Base-by-base conservation (phyloP, 2,329 filamentous ascomycete genomes). In the Rutstroemia sp. region DNA sequence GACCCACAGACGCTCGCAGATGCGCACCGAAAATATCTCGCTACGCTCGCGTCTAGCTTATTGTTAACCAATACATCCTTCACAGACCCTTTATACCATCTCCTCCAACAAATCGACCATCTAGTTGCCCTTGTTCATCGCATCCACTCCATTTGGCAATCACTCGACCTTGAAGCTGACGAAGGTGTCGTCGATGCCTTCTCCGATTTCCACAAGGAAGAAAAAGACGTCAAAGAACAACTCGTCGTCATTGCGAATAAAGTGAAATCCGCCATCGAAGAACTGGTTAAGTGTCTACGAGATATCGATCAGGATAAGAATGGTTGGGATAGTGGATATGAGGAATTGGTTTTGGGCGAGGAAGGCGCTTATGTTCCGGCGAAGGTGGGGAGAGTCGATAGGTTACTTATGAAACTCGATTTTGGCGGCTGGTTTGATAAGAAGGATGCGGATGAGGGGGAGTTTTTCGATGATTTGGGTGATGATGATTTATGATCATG, bases 321-420 rank as follows among this genome's bases (percentile, higher is more conserved):
- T 55, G 66, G 66, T 18, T 67, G 67, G 63, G 62, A 67, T 56
- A 57, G 70, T 74, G 69, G 66, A 49, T 66, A 64, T 54, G 65
- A 65, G 51, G 67, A 68, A 38, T 63, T 67, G 16, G 67, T 66
- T 10, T 67, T 69, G 2, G 64, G 66, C 12, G 76, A 79, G 34
- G 74, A 75, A 41, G 77, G 74, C 0, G 72, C 71, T 60, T 96
- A 89, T 69, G 77, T 85, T 30, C 87, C 90, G 1, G 79, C 82
- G 60, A 83, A 87, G 59, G 81, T 90, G 3, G 89, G 89, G 0
- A 88, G 90, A 1, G 83, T 96, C 47, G 90, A 96, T 73, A 78
- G 88, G 58, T 72, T 96, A 68, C 71, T 96, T 68, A 95, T 96
- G 90, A 96, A 96, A 75, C 74, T 96, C 65, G 91, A 96, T 62